These are phyloP conservation scores for Fusarium sp. DNA, from an alignment of 2,329 filamentous ascomycete species.

Conservation along the genomic window DNA sequence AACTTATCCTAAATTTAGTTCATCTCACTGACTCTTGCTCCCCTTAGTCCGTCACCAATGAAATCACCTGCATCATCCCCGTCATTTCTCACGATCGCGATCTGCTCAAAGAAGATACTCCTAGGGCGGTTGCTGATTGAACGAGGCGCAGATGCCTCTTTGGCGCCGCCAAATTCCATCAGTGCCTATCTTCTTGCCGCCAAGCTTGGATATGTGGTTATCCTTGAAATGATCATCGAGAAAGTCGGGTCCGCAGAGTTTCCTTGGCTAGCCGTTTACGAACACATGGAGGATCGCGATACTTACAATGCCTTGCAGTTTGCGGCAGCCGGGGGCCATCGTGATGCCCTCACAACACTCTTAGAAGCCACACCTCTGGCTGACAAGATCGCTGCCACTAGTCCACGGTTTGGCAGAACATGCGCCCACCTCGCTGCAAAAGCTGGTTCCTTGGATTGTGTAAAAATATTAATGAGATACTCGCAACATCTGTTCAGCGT, in stretches of 20 bases:
- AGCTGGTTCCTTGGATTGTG: constrained; percentile 29
- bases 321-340: constrained; percentile 28
- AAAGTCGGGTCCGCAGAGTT: constrained; percentile 9
- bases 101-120: constrained; percentile 1
- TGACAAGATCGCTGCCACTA: constrained; percentile 9
- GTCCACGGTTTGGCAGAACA: constrained; percentile 18
- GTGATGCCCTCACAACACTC: constrained; percentile 21
- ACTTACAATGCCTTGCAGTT: constrained; percentile 39
- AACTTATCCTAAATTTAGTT: not conserved
- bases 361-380: constrained; percentile 27
- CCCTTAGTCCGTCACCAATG: not conserved
- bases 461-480: constrained; percentile 20
- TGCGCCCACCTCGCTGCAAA: constrained; percentile 36
- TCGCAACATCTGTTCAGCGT: constrained; percentile 22
- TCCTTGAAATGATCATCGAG: constrained; percentile 31
- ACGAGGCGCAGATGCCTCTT: constrained; percentile 29
- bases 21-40: not conserved
- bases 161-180: constrained; percentile 16
- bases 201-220: constrained; percentile 18
- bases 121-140: constrained; percentile 27
- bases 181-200: constrained; percentile 27
- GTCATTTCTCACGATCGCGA: constrained; percentile 28
- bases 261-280: constrained; percentile 22
- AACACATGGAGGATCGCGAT: constrained; percentile 1
- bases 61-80: not conserved